Base-by-base conservation (phyloP, 2,329 filamentous ascomycete genomes). In the Trichoderma sp. region DNA sequence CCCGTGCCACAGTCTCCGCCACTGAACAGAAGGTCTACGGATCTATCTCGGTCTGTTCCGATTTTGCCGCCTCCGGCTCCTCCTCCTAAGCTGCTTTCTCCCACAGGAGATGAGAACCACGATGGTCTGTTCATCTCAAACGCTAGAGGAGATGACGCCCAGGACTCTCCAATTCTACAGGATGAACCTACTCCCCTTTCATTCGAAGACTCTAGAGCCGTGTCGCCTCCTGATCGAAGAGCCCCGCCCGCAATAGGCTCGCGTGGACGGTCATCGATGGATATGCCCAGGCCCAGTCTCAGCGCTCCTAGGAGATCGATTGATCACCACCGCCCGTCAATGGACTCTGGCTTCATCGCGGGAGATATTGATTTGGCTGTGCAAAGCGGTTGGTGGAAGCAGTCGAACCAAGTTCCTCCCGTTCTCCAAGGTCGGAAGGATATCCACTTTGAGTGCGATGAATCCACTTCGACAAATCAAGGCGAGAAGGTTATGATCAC, bases 291-390 rank as follows among this genome's bases (percentile, higher is more conserved):
- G 79, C 82, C 77, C 76, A 69, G 67, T 28, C 55, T 69, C 13
- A 79, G 79, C n/a, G 80, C 77, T 15, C 36, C 65, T 6, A 82
- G 87, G 59, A 82, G 88, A 50, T 97, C 94, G 3, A 89, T 93
- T 81, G 96, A 99, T 75, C 84, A 92, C 70, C 82, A 87, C 50
- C 89, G 95, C 61, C 91, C 93, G 23, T 92, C 91, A 6, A 87
- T 90, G 80, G 93, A 95, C 74, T 90, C 91, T 58, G 93, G 94
- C 1, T 97, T 91, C 78, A 95, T 98, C 73, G 96, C 96, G 53
- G 91, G 91, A 70, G 95, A 98, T 73, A 82, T 98, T 70, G 95
- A 98, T 77, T 85, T 98, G 47, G 91, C 89, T 13, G 85, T 88
- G 58, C 86, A 87, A 64, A 92, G 90, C 20, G 88, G 91, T 65